Evolutionary conservation across 1,139 yeast species (phyloP), one percentile per base, ranked within the genome.

Genomic region (Hansenula lynferdii): DNA sequence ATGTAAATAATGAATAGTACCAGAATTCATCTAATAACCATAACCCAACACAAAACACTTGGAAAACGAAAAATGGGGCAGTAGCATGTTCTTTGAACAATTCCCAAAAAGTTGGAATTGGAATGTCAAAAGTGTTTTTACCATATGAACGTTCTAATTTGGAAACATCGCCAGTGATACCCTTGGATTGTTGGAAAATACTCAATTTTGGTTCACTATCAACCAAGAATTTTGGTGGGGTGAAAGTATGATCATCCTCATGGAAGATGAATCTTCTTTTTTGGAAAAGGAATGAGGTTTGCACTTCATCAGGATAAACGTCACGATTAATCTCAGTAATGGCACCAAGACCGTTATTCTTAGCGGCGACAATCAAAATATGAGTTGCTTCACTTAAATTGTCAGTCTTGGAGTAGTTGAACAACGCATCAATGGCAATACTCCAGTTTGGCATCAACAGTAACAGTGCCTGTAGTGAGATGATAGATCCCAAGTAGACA

Each of bases 21-120:
- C 97, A 92, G 68, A 86, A 85, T 52, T 90, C 97, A 64, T 94
- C 98, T 79, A 92, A 77, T 57, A 87, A 76, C 97, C 97, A 94
- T 47, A 94, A 72, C 14, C 94, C 95, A 40, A 92, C 95, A 58
- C 97, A 90, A 61, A 92, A 92, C 44, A 92, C 75, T 67, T 92
- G 99, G 68, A 92, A 92, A 23, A 92, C 96, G 55, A 92, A 92
- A 62, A 94, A 86, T 10, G 99, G 99, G 11, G 98, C 97, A 34
- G 94, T 95, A 7, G 97, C 98, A 61, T 92, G 98, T 63, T 92
- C 98, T 60, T 87, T 84, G 69, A 92, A 92, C 56, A 92, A 72
- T 61, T 92, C 98, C 45, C 75, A 50, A 56, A 92, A 90, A 1
- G 96, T 79, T 35, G 98, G 99, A 39, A 94, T 76, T 27, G 98